Evolutionary conservation across 2,329 filamentous ascomycete species (phyloP).

Genomic region (Sarocladium strictum): DNA sequence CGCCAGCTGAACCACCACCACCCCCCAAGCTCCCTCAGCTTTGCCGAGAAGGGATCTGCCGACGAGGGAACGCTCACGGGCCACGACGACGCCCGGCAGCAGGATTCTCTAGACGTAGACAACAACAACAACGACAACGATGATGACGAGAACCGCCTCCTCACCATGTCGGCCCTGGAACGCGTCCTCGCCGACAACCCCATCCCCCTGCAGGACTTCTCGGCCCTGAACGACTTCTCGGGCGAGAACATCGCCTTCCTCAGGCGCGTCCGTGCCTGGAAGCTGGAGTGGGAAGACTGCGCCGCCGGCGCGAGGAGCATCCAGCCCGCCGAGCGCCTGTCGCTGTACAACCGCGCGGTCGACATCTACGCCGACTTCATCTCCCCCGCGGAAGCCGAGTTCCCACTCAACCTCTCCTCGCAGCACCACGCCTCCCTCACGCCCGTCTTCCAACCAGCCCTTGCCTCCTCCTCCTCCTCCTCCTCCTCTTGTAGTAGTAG

Average conservation of each 20-base stretch:
- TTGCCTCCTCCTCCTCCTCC: constrained; percentile 27
- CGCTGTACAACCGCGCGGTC: constrained; percentile 48
- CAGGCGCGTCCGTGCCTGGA: constrained; percentile 40
- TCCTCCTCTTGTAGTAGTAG: too few relatives aligned
- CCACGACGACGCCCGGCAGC: constrained; percentile 17
- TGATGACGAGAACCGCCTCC: constrained; percentile 33
- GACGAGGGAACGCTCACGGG: neutral
- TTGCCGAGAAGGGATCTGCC: constrained; percentile 18
- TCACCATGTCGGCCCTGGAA: constrained; percentile 47
- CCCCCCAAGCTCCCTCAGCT: constrained; percentile 11
- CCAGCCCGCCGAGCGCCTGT: neutral
- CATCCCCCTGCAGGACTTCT: constrained; percentile 43
- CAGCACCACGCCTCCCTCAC: constrained; percentile 45
- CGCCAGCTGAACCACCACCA: constrained; percentile 13
- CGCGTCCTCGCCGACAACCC: constrained; percentile 39
- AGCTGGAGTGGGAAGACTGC: constrained; percentile 14
- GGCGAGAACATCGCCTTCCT: constrained; percentile 55
- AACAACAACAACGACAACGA: constrained; percentile 26
- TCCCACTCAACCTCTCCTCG: constrained; percentile 59
- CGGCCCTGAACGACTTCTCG: constrained; percentile 48
- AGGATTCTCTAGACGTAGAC: constrained; percentile 15
- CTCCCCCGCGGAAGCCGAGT: constrained; percentile 52
- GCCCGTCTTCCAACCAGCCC: constrained; percentile 44
- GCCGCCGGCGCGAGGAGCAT: neutral
- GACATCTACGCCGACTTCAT: constrained; percentile 58